Conservation (phyloP, 768 basidiomycete genomes). For the Leccinum broughii region DNA sequence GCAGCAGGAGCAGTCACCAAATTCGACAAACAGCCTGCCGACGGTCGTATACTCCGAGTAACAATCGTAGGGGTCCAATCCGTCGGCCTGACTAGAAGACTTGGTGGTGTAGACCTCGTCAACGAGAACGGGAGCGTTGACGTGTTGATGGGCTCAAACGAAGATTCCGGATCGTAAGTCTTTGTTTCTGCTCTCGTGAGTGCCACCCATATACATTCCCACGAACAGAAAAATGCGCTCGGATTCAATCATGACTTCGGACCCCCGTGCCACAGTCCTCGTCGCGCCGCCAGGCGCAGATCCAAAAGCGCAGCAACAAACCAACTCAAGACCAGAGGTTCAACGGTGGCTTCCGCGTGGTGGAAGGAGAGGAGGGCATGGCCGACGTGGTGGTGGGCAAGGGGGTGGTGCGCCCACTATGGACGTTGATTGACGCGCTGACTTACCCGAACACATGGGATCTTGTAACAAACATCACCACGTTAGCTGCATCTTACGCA, state of each 20-base stretch:
- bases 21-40: slow-evolving; percentile 80
- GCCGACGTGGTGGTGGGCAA: slow-evolving; percentile 25
- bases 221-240: slow-evolving; percentile 80
- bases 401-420: slow-evolving; percentile 20
- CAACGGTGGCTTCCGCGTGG: slow-evolving; percentile 31
- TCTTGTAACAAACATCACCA: slow-evolving; percentile 17
- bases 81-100: slow-evolving; percentile 55
- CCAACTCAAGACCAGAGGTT: slow-evolving; percentile 22
- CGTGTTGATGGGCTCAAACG: slow-evolving; percentile 54
- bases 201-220: not conserved
- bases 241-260: slow-evolving; percentile 61
- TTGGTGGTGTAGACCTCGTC: slow-evolving; percentile 55
- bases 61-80: slow-evolving; percentile 58
- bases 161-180: slow-evolving; percentile 54
- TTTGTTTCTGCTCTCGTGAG: too few relatives aligned
- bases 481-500: slow-evolving; percentile 18
- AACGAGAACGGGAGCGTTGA: slow-evolving; percentile 40
- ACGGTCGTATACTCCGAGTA: slow-evolving; percentile 73
- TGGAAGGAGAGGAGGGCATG: slow-evolving; percentile 22
- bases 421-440: slow-evolving; percentile 29
- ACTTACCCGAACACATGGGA: slow-evolving; percentile 12
- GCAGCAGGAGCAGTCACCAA: slow-evolving; percentile 70
- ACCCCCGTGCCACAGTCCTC: slow-evolving; percentile 67
- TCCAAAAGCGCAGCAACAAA: slow-evolving; percentile 49
- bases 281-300: slow-evolving; percentile 68